A percentile compares a stretch with the other conserved stretches of the same genome.
phyloP scores from a whole-genome alignment of 805 yeast genomes.

The Peterozyma xylosa region DNA sequence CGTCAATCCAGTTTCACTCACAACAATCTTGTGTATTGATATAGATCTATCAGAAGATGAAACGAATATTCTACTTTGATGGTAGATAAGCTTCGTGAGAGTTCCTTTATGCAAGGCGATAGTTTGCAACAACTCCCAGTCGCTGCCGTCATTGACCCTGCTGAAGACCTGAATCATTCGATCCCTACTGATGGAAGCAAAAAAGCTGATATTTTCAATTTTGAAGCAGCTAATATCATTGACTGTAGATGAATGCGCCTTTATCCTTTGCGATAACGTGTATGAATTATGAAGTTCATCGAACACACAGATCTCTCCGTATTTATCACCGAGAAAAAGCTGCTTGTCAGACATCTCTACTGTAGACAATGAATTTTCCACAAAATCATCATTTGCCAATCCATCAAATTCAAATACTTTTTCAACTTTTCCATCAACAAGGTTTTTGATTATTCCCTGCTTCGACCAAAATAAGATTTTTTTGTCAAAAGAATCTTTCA shows the following conservation, averaged over 20 bases:
- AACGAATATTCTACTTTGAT: conserved; percentile 31
- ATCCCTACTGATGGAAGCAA: conserved; percentile 49
- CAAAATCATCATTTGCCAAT: conserved; percentile 23
- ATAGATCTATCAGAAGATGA: conserved; percentile 59
- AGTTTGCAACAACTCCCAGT: conserved; percentile 54
- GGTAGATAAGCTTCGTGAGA: conserved; percentile 28
- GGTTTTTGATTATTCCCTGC: conserved; percentile 28
- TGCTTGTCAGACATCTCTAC: conserved; percentile 26
- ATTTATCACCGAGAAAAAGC: conserved; percentile 40
- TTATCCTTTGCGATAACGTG: conserved; percentile 19
- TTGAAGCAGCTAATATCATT: conserved; percentile 35
- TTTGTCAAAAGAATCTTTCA: conserved; percentile 24
- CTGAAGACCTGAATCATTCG: conserved; percentile 53
- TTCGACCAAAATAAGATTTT: conserved; percentile 33
- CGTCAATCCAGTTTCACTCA: conserved; percentile 13
- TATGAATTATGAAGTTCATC: conserved; percentile 13
- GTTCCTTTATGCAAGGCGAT: conserved; percentile 53
- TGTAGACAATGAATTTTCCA: conserved; percentile 32
- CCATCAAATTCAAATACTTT: conserved; percentile 7
- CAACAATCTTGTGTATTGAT: conserved; percentile 37
- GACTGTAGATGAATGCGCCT: conserved; percentile 46
- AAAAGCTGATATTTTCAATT: conserved; percentile 19
- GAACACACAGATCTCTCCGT: conserved; percentile 28
- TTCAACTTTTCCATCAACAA: conserved; percentile 11
- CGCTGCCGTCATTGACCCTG: conserved; percentile 3